Evolutionary conservation across 257 asterid species (phyloP).

Genomic region (Solanum bulbocastanum): DNA sequence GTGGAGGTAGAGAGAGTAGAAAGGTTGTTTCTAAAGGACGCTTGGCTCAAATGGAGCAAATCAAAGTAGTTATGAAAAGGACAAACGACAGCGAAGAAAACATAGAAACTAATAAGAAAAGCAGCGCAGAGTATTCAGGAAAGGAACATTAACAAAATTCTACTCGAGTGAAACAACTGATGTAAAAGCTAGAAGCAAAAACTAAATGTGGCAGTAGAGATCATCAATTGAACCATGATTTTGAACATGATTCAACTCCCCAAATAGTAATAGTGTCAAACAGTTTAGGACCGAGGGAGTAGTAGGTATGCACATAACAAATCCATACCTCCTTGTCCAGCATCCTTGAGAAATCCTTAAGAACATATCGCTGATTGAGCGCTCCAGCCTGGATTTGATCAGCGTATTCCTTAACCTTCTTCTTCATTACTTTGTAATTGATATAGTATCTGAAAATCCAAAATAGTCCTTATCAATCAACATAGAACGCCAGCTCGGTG

Average conservation of each 20-base stretch:
- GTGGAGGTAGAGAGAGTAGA: not conserved
- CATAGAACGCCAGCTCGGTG: not conserved
- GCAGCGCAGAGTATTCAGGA: not conserved
- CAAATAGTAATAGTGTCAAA: not conserved
- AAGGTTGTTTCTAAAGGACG: not conserved
- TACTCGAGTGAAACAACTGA: not conserved
- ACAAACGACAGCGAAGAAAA: not conserved
- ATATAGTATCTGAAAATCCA: slow-evolving; percentile 57
- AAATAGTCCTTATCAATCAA: not conserved
- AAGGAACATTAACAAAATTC: not conserved
- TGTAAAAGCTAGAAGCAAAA: not conserved
- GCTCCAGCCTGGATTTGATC: slow-evolving; percentile 62
- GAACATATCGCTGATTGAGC: slow-evolving; percentile 60
- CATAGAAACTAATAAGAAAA: not conserved
- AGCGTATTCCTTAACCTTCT: slow-evolving; percentile 65
- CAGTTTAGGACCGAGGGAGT: not conserved
- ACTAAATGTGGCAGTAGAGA: not conserved
- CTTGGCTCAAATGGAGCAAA: not conserved
- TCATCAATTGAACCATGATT: not conserved
- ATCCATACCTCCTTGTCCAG: slow-evolving; percentile 70
- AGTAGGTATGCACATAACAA: not conserved
- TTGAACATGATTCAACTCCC: not conserved
- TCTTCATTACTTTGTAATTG: slow-evolving; percentile 96
- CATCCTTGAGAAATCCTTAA: slow-evolving; percentile 90
- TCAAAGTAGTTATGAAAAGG: not conserved